phyloP scores from a whole-genome alignment of 257 asterid genomes.

The Avicennia marina region DNA sequence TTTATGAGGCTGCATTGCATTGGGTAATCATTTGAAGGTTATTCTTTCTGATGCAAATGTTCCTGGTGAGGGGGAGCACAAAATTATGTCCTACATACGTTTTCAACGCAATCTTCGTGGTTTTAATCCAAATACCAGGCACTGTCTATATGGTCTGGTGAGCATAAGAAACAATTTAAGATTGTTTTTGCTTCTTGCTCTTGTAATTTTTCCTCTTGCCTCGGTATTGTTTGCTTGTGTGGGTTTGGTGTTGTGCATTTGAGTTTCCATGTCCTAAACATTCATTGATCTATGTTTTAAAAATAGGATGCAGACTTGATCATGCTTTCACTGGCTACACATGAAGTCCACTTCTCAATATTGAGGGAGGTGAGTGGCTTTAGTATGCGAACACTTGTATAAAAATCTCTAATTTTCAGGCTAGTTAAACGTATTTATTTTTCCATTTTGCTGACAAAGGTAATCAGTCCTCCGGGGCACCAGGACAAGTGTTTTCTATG shows the following conservation, averaged over 20 bases:
- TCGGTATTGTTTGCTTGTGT: constrained; percentile 10
- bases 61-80: constrained; percentile 99
- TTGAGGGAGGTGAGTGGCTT: constrained; percentile 79
- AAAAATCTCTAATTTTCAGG: not conserved
- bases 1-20: constrained; percentile 41
- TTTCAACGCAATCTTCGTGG: constrained; percentile 90
- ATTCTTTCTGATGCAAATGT: constrained; percentile 94
- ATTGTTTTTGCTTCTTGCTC: not conserved
- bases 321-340: constrained; percentile 94
- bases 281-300: constrained; percentile 21
- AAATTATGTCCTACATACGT: constrained; percentile 90
- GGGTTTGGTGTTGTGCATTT: constrained; percentile 20
- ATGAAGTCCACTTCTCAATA: constrained; percentile 90
- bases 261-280: constrained; percentile 8
- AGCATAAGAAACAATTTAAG: constrained; percentile 22
- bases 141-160: constrained; percentile 94
- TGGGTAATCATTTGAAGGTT: constrained; percentile 78
- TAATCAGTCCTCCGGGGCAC: constrained; percentile 68
- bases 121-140: constrained; percentile 88
- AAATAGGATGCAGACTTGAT: constrained; percentile 90
- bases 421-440: not conserved
- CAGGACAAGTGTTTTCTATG: constrained; percentile 90
- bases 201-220: constrained; percentile 6
- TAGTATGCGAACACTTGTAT: constrained; percentile 15
- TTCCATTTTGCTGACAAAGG: constrained; percentile 40